A percentile compares a stretch with the other conserved stretches of the same genome.
phyloP scores from a whole-genome alignment of 805 yeast genomes.

The Saturnispora serradocipensis region DNA sequence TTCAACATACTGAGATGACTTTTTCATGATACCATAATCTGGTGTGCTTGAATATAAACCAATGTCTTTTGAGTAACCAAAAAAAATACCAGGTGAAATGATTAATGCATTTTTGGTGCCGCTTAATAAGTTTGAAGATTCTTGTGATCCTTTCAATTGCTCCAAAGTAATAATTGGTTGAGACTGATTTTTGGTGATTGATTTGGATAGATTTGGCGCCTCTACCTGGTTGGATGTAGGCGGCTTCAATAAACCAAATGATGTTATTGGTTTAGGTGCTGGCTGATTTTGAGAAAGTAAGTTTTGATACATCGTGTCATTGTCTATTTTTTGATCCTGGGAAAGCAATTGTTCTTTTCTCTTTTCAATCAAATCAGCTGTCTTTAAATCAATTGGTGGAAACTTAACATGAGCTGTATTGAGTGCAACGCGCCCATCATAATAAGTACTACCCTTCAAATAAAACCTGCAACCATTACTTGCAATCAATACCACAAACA shows the following conservation, averaged over 20 bases:
- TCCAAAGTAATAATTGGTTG: slow-evolving; percentile 22
- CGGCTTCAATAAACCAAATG: slow-evolving; percentile 2
- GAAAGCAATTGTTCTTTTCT: slow-evolving; percentile 32
- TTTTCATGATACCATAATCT: slow-evolving; percentile 77
- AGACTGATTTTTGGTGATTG: slow-evolving; percentile 24
- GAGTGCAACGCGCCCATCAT: slow-evolving; percentile 27
- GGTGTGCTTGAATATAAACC: slow-evolving; percentile 64
- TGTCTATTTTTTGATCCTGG: slow-evolving; percentile 22
- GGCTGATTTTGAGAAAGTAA: slow-evolving; percentile 3
- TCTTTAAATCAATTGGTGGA: slow-evolving; percentile 33
- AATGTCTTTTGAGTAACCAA: slow-evolving; percentile 48
- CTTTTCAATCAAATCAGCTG: slow-evolving; percentile 23
- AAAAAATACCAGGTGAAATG: slow-evolving; percentile 78
- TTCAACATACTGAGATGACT: slow-evolving; percentile 62
- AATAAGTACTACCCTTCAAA: slow-evolving; percentile 38
- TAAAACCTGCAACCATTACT: slow-evolving; percentile 76
- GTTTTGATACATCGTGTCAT: neutral
- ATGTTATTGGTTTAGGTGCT: slow-evolving; percentile 1
- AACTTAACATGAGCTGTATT: slow-evolving; percentile 34
- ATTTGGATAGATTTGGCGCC: slow-evolving; percentile 3
- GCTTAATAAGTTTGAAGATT: slow-evolving; percentile 43
- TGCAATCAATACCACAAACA: slow-evolving; percentile 72
- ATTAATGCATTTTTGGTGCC: slow-evolving; percentile 51
- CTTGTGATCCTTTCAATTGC: slow-evolving; percentile 44
- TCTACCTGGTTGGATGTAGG: neutral